Percentiles rank a stretch among this genome's conserved stretches.
These are phyloP conservation scores for Picea abies DNA, from an alignment of 83 land plant genomes.

Conservation along the genomic window DNA sequence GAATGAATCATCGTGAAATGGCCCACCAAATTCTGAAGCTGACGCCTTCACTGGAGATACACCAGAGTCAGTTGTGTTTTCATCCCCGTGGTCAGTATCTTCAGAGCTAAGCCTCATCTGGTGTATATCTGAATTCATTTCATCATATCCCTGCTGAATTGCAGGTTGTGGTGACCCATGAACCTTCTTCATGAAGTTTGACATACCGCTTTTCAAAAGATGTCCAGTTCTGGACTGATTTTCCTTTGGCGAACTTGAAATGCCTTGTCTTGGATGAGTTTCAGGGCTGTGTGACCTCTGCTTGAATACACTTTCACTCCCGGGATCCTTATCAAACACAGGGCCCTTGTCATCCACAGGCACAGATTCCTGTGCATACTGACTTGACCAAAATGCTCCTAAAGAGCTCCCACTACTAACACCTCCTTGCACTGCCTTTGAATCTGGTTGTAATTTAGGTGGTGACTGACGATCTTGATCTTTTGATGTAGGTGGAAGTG, in stretches of 20 bases:
- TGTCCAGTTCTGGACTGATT: conserved; percentile 9
- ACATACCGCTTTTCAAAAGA: conserved; percentile 22
- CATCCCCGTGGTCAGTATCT: conserved; percentile 19
- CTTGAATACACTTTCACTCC: conserved; percentile 21
- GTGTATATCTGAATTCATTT: conserved; percentile 34
- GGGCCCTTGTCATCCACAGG: conserved; percentile 37
- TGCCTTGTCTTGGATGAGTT: conserved; percentile 5
- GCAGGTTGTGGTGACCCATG: conserved; percentile 26
- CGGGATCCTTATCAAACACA: conserved; percentile 48
- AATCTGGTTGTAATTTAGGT: conserved; percentile 27
- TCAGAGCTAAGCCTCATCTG: conserved; percentile 41
- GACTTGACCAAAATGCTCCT: conserved; percentile 97
- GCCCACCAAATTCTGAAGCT: conserved; percentile 23
- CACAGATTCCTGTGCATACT: conserved; percentile 71
- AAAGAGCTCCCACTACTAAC: conserved; percentile 31
- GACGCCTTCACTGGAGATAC: not conserved
- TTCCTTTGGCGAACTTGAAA: conserved; percentile 32
- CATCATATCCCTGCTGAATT: conserved; percentile 21
- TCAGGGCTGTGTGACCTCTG: conserved; percentile 29
- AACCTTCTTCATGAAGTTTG: conserved; percentile 26
- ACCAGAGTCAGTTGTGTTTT: conserved; percentile 19
- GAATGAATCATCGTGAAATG: conserved; percentile 59
- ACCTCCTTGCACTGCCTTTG: conserved; percentile 18
- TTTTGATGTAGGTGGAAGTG: conserved; percentile 62
- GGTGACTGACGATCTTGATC: conserved; percentile 40